Percentiles rank a stretch among this genome's conserved stretches.
These are phyloP conservation scores for Diospyros lotus DNA, from an alignment of 148 eudicot species.

Conservation along the genomic window DNA sequence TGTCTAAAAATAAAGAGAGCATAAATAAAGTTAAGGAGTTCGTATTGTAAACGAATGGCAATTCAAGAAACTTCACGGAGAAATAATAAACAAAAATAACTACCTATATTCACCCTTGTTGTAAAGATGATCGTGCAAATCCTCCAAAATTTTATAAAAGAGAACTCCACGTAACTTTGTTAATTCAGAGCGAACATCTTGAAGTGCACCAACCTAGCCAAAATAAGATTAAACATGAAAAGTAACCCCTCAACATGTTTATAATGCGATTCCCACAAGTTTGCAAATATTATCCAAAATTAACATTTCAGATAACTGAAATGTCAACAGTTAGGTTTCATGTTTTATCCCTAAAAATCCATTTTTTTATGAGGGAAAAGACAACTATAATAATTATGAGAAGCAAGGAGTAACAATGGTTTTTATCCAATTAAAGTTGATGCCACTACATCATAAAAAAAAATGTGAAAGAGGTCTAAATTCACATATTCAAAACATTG, in stretches of 20 bases:
- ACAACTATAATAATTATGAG: not conserved
- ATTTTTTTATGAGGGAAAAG: not conserved
- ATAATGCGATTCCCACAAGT: not conserved
- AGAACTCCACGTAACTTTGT: conserved; percentile 80
- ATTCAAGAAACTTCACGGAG: not conserved
- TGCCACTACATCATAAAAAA: too few species aligned
- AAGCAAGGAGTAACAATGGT: not conserved
- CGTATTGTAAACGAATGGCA: not conserved
- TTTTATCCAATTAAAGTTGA: not conserved
- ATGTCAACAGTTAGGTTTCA: not conserved
- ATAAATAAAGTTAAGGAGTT: not conserved
- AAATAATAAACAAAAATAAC: conserved; percentile 5
- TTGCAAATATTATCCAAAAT: not conserved
- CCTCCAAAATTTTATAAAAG: conserved; percentile 92
- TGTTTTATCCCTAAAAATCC: not conserved
- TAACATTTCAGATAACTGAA: conserved; percentile 3
- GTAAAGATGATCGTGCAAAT: conserved; percentile 93
- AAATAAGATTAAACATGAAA: conserved; percentile 9
- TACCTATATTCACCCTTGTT: conserved; percentile 96
- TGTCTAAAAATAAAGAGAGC: not conserved
- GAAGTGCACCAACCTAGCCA: conserved; percentile 95
- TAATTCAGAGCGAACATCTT: conserved; percentile 91
- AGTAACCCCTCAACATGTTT: not conserved
- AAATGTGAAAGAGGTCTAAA: too few species aligned
- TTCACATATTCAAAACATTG: too few species aligned